Evolutionary conservation across 2,329 filamentous ascomycete genomes (phyloP), one percentile per base, ranked within the genome.

Genomic region (Sporothrix pseudoabietina): DNA sequence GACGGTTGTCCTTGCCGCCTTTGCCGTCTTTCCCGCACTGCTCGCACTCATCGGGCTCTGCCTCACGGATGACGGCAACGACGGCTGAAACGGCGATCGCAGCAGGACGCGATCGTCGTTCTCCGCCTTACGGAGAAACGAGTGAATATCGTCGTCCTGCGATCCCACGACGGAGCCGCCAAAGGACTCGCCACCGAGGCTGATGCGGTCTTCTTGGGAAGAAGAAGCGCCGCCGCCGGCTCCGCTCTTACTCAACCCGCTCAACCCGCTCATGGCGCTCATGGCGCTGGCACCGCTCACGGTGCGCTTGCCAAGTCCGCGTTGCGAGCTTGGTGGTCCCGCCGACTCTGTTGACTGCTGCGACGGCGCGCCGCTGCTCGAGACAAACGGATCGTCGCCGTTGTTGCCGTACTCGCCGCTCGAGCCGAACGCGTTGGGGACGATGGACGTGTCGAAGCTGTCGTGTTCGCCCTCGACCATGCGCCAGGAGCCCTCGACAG

Each of bases 401-500:
- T 52, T 44, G 59, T 22, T 16, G 16, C 22, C 47, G 39, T 52
- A 32, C 9, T 71, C 59, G 59, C 82, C 81, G 77, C 83, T 83
- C 63, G 83, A 84, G 1, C 82, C 74, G 69, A 82, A 76, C 32
- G 80, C 84, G 41, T 85, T 79, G 47, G 85, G 83, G 19, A 88
- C 80, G 71, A 88, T 82, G 10, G 85, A 84, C 6, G 87, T 88
- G 76, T 88, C 87, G 78, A 89, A 89, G 77, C 86, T 88, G 77
- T 89, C 87, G 78, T 89, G 85, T 72, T 89, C 87, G 77, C 84
- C 87, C 73, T 89, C 87, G 14, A 89, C 87, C 81, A 89, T 84
- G 76, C 87, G 87, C 87, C 87, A 89, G 26, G 87, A 89, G 76
- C 85, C 84, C 75, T 87, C 86, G 57, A 87, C 82, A 49, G 84